Conservation (phyloP, 768 basidiomycete genomes). For the Trametes villosa region DNA sequence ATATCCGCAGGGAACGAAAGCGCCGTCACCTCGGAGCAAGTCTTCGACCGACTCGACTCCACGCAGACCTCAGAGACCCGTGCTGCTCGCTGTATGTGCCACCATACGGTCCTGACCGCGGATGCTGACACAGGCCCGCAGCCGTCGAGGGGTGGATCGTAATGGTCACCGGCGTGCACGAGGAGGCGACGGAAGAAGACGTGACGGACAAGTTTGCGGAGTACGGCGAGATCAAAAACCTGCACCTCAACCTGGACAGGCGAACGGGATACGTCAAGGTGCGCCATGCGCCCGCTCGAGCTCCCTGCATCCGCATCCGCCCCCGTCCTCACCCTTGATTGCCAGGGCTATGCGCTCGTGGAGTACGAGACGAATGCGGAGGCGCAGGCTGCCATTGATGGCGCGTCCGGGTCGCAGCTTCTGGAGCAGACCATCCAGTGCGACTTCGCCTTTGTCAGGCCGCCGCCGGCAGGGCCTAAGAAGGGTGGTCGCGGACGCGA, state of each 20-base stretch:
- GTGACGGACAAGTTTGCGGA: conserved; percentile 95
- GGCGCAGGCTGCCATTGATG: conserved; percentile 92
- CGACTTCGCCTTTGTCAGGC: conserved; percentile 91
- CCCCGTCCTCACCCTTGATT: conserved; percentile 5
- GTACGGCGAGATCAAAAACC: conserved; percentile 96
- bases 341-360: conserved; percentile 95
- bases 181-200: conserved; percentile 98
- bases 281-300: conserved; percentile 29
- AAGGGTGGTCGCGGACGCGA: conserved; percentile 75
- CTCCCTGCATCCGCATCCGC: neutral
- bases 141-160: conserved; percentile 99
- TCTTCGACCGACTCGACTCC: conserved; percentile 82
- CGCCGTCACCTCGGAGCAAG: conserved; percentile 62
- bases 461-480: conserved; percentile 80
- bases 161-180: conserved; percentile 93
- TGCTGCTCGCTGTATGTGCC: conserved; percentile 80
- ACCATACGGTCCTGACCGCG: neutral
- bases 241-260: conserved; percentile 95
- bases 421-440: conserved; percentile 88
- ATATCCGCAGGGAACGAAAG: conserved; percentile 54
- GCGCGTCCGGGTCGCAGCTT: conserved; percentile 79
- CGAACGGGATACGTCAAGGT: conserved; percentile 99
- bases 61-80: conserved; percentile 72
- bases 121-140: conserved; percentile 38
- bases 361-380: conserved; percentile 97